phyloP scores from a whole-genome alignment of 1,139 yeast genomes.

The Geotrichum siamense region DNA sequence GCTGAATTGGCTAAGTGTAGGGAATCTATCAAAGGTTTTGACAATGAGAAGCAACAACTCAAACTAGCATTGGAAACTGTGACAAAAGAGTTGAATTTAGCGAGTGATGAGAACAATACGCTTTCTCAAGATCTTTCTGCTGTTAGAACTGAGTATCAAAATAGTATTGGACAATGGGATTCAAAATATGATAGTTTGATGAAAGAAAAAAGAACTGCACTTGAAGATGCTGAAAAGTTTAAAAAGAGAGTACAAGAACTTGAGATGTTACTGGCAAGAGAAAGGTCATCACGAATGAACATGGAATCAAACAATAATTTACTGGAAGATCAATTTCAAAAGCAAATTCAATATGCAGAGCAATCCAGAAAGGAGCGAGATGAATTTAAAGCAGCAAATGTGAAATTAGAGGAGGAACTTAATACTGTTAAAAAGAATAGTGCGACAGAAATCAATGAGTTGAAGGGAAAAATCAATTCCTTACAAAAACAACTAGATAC shows the following conservation, averaged over 20 bases:
- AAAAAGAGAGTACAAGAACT: conserved; percentile 38
- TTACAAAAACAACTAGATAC: conserved; percentile 3
- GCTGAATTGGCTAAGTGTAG: conserved; percentile 33
- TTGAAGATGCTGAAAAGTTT: conserved; percentile 34
- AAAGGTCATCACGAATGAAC: conserved; percentile 29
- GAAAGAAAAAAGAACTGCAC: conserved; percentile 19
- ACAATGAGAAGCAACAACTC: conserved; percentile 16
- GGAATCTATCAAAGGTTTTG: conserved; percentile 34
- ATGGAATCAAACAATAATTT: conserved; percentile 15
- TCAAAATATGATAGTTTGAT: conserved; percentile 38
- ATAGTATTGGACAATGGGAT: conserved; percentile 29
- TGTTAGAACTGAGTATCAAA: conserved; percentile 43
- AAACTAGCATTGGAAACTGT: conserved; percentile 30
- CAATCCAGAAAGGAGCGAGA: conserved; percentile 16
- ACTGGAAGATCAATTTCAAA: conserved; percentile 15
- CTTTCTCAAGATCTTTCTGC: conserved; percentile 46
- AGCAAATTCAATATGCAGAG: conserved; percentile 17
- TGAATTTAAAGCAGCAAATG: conserved; percentile 8
- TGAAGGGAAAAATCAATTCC: conserved; percentile 2
- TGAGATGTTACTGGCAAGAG: conserved; percentile 33
- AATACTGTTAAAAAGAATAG: not conserved
- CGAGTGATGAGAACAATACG: conserved; percentile 63
- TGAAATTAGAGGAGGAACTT: not conserved
- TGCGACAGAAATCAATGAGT: not conserved
- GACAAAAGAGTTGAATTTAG: conserved; percentile 46